Evolutionary conservation across 2,329 filamentous ascomycete species (phyloP), one percentile per base, ranked within the genome.

Genomic region (Tolypocladium paradoxum): DNA sequence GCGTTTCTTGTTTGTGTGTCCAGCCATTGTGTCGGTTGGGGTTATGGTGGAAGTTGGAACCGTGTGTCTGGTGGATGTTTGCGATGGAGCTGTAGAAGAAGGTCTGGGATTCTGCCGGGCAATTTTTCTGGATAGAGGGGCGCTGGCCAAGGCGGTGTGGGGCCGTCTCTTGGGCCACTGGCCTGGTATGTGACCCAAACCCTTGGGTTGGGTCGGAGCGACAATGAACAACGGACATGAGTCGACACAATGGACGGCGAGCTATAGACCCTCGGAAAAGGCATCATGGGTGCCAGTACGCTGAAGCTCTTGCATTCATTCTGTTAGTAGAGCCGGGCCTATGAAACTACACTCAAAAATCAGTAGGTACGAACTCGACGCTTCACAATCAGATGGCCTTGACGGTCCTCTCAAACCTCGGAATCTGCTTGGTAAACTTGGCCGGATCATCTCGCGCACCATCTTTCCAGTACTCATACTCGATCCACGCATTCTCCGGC

Each of bases 401-500:
- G 14, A 60, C 52, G 5, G 52, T 55, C 16, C 55, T 48, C 34
- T 61, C 54, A 48, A 60, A 60, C 20, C 54, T 48, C 6, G 60
- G 60, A 14, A 60, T 53, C 20, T 53, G 37, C 55, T 49, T 58
- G 0, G 55, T 61, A 36, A 60, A 78, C 60, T 69, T 73, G 49
- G 68, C 63, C 5, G 73, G 73, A 20, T 74, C 69, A 47, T 78
- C 74, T 22, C 67, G 60, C 1, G 69, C 69, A 2, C 68, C 67
- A 4, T 70, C 63, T 48, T 71, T 69, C 80, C 80, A 84, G 57
- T 83, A 84, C 64, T 83, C 79, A 63, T 82, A 83, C 66, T 84
- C 80, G 67, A 84, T 83, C 81, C 79, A 83, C 7, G 76, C 78
- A 61, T 83, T 81, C 64, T 84, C 79, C 0, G 76, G 77, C 81